phyloP scores from a whole-genome alignment of 2,329 filamentous ascomycete species.

The Scedosporium apiospermum region DNA sequence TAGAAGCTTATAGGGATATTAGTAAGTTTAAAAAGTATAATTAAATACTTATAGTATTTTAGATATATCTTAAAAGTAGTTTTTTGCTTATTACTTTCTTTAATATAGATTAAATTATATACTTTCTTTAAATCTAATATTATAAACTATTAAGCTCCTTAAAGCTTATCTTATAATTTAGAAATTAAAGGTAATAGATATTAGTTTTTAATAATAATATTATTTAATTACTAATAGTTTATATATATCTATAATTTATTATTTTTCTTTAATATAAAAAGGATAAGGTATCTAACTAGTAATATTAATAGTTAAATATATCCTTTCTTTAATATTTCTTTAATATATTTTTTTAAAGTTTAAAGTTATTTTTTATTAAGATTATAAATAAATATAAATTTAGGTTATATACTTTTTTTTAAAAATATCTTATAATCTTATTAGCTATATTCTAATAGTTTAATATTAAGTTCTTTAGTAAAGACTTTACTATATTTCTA shows the following conservation, averaged over 20 bases:
- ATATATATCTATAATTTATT: neutral
- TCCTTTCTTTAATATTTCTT: neutral
- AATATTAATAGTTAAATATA: neutral
- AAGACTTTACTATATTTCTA: neutral
- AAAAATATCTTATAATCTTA: neutral
- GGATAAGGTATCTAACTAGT: too few relatives aligned
- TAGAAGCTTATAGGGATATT: constrained; percentile 9
- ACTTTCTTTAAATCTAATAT: constrained; percentile 8
- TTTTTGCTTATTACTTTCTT: constrained; percentile 8
- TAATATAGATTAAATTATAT: constrained; percentile 7
- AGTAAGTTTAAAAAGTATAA: constrained; percentile 11
- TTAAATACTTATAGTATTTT: constrained; percentile 11
- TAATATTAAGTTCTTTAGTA: neutral
- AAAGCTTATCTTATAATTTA: constrained; percentile 9
- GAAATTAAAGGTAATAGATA: constrained; percentile 8
- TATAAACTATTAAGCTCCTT: constrained; percentile 9
- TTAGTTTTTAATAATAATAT: constrained; percentile 5
- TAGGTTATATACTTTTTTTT: neutral
- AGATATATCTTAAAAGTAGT: constrained; percentile 7
- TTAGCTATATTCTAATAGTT: neutral
- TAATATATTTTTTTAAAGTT: neutral
- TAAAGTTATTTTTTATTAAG: neutral
- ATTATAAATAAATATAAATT: neutral
- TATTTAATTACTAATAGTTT: constrained; percentile 7
- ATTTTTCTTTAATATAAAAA: too few relatives aligned